These are phyloP conservation scores for Allium sativum DNA, from an alignment of 106 monocot genomes.

Conservation along the genomic window DNA sequence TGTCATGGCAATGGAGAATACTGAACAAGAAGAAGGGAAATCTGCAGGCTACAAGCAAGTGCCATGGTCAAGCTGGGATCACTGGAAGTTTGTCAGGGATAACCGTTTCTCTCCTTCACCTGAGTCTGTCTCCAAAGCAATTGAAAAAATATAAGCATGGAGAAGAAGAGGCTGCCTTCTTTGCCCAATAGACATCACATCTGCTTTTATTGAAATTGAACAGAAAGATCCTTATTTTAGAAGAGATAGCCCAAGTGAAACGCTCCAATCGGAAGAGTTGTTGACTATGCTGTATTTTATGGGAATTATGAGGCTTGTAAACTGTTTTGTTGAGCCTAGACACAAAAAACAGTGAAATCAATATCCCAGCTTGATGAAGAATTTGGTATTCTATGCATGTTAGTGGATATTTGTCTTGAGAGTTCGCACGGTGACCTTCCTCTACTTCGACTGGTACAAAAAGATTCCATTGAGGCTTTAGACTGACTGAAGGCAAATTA, in stretches of 20 bases:
- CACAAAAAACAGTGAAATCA: slow-evolving; percentile 57
- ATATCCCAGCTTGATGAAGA: slow-evolving; percentile 75
- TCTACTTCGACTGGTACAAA: slow-evolving; percentile 66
- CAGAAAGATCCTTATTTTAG: slow-evolving; percentile 83
- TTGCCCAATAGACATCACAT: slow-evolving; percentile 58
- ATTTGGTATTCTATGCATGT: slow-evolving; percentile 69
- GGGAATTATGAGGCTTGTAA: slow-evolving; percentile 83
- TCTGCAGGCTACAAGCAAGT: slow-evolving; percentile 83
- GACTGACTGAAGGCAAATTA: too few relatives aligned
- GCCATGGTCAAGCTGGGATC: slow-evolving; percentile 87
- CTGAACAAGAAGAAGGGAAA: too few relatives aligned
- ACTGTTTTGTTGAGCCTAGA: slow-evolving; percentile 65
- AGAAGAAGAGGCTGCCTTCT: slow-evolving; percentile 69
- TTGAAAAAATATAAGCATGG: slow-evolving; percentile 63
- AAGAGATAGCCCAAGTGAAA: slow-evolving; percentile 9
- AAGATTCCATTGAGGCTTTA: too few relatives aligned
- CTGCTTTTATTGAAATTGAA: slow-evolving; percentile 65
- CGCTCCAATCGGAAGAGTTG: slow-evolving; percentile 55
- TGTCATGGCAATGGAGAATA: too few relatives aligned
- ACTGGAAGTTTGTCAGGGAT: slow-evolving; percentile 71
- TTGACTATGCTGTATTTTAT: slow-evolving; percentile 74
- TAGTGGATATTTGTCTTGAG: slow-evolving; percentile 96
- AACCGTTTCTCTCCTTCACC: slow-evolving; percentile 68
- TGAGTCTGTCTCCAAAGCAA: slow-evolving; percentile 36
- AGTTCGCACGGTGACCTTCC: slow-evolving; percentile 81